Evolutionary conservation across 1,284 basidiomycete species (phyloP).

Genomic region (Mycena citricolor): DNA sequence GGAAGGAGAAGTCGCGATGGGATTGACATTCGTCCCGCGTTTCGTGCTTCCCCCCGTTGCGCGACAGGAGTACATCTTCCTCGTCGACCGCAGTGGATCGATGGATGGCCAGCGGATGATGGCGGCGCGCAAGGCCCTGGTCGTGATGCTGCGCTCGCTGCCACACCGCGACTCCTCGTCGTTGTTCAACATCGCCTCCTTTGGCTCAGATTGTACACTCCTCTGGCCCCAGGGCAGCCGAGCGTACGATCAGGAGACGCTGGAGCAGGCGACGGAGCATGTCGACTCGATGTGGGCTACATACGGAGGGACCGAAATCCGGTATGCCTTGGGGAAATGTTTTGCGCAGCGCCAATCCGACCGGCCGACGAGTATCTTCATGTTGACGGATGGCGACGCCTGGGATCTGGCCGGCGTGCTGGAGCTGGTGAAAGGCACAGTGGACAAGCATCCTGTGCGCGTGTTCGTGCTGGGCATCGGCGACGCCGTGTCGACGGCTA

Average conservation of each 20-base stretch:
- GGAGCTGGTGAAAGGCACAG: conserved; percentile 30
- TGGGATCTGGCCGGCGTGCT: conserved; percentile 27
- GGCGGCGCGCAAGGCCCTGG: conserved; percentile 21
- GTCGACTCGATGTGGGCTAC: conserved; percentile 19
- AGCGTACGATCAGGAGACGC: conserved; percentile 21
- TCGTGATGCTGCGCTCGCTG: conserved; percentile 22
- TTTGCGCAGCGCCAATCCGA: conserved; percentile 13
- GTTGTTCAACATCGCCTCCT: conserved; percentile 24
- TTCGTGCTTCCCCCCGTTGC: conserved; percentile 20
- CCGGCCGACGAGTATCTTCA: conserved; percentile 11
- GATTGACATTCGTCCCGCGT: conserved; percentile 23
- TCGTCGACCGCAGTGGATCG: conserved; percentile 24
- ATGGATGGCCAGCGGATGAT: conserved; percentile 18
- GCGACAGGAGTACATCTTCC: conserved; percentile 21
- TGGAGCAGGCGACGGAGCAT: conserved; percentile 21
- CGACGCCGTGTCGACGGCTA: conserved; percentile 42
- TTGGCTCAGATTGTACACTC: conserved; percentile 11
- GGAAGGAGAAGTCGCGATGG: conserved; percentile 17
- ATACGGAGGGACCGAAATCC: conserved; percentile 24
- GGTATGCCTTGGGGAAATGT: conserved; percentile 5
- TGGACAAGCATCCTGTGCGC: conserved; percentile 33
- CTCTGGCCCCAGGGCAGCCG: conserved; percentile 20
- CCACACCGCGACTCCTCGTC: conserved; percentile 16
- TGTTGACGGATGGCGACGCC: conserved; percentile 29
- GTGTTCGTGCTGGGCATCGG: conserved; percentile 60